Conservation (phyloP, 441 rosid genomes). For the Codiaeum variegatum region DNA sequence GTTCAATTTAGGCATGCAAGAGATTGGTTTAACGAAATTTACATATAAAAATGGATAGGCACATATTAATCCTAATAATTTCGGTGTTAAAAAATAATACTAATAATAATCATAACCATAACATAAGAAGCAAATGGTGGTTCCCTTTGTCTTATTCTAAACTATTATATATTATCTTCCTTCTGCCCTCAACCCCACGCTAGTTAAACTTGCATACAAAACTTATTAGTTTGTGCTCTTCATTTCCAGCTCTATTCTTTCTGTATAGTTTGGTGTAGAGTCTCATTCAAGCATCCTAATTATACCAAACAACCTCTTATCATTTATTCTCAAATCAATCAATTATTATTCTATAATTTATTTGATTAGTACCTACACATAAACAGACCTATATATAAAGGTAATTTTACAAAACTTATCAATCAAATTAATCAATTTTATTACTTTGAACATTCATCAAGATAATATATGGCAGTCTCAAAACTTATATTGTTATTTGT, state of each 20-base stretch:
- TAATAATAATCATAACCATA: no score
- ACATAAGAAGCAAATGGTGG: not conserved
- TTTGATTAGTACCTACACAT: not conserved
- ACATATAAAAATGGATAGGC: not conserved
- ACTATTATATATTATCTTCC: not conserved
- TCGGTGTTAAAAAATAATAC: no score
- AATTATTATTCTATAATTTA: not conserved
- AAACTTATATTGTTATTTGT: not conserved
- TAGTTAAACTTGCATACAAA: not conserved
- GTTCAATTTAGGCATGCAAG: not conserved
- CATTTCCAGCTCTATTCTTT: slow-evolving; percentile 20
- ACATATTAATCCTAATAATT: not conserved
- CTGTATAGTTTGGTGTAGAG: slow-evolving; percentile 6
- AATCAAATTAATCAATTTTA: not conserved
- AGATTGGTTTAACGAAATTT: not conserved
- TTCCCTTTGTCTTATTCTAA: not conserved
- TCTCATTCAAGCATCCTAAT: slow-evolving; percentile 16
- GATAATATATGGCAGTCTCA: slow-evolving; percentile 10
- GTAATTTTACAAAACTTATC: not conserved
- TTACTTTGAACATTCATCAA: slow-evolving; percentile 3
- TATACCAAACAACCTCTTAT: not conserved
- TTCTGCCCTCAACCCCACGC: not conserved
- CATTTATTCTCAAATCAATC: not conserved
- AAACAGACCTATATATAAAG: not conserved
- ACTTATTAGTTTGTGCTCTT: not conserved